A percentile compares a stretch with the other conserved stretches of the same genome.
phyloP scores from a whole-genome alignment of 2,329 filamentous ascomycete genomes.

The Xylaria sp. region DNA sequence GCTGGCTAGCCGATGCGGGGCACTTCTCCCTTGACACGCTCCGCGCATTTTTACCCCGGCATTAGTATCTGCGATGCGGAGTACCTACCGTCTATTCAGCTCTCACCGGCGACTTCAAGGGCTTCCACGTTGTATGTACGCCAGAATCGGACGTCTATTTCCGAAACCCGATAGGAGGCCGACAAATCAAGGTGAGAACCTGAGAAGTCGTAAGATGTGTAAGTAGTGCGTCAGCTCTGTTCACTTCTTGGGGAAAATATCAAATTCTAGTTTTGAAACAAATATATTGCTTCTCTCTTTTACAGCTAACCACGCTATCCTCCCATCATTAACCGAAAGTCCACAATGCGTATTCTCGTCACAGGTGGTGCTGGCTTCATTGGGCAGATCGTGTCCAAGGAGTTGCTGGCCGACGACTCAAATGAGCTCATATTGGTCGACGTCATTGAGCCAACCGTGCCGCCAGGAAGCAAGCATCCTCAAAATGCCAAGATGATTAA shows the following conservation, averaged over 20 bases:
- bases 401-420: slow-evolving; percentile 13
- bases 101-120: not conserved
- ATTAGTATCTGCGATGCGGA: not conserved
- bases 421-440: slow-evolving; percentile 19
- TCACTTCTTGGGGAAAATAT: not conserved
- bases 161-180: not conserved
- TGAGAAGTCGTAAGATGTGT: not conserved
- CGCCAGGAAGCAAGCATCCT: slow-evolving; percentile 14
- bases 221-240: not conserved
- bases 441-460: slow-evolving; percentile 15
- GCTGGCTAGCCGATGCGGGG: not conserved
- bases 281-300: not conserved
- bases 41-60: slow-evolving; percentile 4
- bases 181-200: not conserved
- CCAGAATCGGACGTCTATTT: slow-evolving; percentile 3
- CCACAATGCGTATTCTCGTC: slow-evolving; percentile 19
- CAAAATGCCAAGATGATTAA: slow-evolving; percentile 19
- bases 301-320: too few relatives aligned
- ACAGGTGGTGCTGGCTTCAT: slow-evolving; percentile 22
- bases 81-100: not conserved
- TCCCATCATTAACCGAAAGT: not conserved
- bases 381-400: slow-evolving; percentile 17
- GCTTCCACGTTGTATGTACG: not conserved
- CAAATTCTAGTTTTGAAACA: not conserved
- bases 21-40: not conserved